Evolutionary conservation across 148 eudicot genomes (phyloP).

Genomic region (Arctostaphylos glauca): DNA sequence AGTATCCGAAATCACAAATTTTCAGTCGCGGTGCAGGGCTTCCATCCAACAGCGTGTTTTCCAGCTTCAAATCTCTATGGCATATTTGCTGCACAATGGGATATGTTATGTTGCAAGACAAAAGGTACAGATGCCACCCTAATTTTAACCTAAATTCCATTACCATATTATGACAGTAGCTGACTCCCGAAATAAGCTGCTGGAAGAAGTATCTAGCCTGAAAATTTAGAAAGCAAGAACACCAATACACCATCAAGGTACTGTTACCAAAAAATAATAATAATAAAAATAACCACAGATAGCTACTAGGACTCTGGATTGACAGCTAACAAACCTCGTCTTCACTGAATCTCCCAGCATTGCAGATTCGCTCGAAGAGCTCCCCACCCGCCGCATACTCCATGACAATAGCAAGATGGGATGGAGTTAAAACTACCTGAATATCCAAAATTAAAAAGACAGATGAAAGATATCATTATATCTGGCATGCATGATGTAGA

Average conservation of each 20-base stretch:
- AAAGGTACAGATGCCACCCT: background rate
- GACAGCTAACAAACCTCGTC: slow-evolving; percentile 51
- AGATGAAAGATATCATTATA: background rate
- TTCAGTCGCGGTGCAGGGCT: slow-evolving; percentile 82
- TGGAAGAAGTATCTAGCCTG: slow-evolving; percentile 90
- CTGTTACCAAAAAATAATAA: background rate
- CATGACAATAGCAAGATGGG: slow-evolving; percentile 87
- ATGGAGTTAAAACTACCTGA: slow-evolving; percentile 71
- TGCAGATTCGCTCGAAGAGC: slow-evolving; percentile 71
- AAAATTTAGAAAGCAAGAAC: slow-evolving; percentile 11
- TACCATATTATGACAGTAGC: slow-evolving; percentile 78
- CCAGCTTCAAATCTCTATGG: slow-evolving; percentile 76
- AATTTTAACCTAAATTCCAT: slow-evolving; percentile 14
- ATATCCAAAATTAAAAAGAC: slow-evolving; percentile 4
- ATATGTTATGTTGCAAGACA: background rate
- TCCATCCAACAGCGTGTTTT: slow-evolving; percentile 79
- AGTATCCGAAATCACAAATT: slow-evolving; percentile 88
- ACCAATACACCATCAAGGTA: background rate
- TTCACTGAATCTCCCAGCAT: slow-evolving; percentile 76
- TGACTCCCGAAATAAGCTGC: slow-evolving; percentile 80
- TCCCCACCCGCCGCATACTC: slow-evolving; percentile 87
- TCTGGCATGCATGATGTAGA: background rate
- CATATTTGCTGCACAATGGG: slow-evolving; percentile 67
- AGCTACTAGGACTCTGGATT: background rate
- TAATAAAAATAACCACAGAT: background rate